Evolutionary conservation across 2,329 filamentous ascomycete species (phyloP).

Genomic region (Trichoderma aggressivum): DNA sequence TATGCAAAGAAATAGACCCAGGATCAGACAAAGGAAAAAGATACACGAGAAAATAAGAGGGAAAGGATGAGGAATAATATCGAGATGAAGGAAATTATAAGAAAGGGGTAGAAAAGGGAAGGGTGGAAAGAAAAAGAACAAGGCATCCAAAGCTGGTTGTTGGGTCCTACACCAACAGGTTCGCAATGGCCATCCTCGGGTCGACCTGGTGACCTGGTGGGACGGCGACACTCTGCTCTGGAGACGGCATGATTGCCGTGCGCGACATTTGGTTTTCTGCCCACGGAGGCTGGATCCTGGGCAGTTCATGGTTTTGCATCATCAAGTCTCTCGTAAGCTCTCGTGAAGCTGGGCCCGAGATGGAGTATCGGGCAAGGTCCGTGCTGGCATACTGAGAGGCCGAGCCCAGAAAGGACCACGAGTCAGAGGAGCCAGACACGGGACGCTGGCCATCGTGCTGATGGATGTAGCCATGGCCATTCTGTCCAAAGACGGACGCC

Average conservation of each 20-base stretch:
- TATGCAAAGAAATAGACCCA: background rate
- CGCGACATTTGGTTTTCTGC: background rate
- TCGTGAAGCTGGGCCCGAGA: background rate
- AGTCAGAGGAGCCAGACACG: background rate
- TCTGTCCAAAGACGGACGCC: background rate
- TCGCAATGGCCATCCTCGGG: background rate
- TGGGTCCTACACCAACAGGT: background rate
- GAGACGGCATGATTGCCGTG: background rate
- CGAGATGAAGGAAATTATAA: background rate
- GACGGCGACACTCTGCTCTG: too few species aligned
- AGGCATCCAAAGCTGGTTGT: background rate
- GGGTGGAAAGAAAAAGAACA: too few species aligned
- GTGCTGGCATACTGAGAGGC: background rate
- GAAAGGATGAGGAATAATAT: background rate
- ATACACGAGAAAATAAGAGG: background rate
- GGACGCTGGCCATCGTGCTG: background rate
- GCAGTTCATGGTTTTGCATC: background rate
- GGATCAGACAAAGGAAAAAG: background rate
- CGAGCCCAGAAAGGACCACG: background rate
- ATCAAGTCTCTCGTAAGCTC: background rate
- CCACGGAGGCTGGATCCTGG: background rate
- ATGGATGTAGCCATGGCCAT: background rate
- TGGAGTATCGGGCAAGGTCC: background rate
- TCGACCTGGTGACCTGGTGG: background rate
- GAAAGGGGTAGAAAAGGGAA: background rate